phyloP scores from a whole-genome alignment of 768 basidiomycete species.

The Tremella mesenterica region DNA sequence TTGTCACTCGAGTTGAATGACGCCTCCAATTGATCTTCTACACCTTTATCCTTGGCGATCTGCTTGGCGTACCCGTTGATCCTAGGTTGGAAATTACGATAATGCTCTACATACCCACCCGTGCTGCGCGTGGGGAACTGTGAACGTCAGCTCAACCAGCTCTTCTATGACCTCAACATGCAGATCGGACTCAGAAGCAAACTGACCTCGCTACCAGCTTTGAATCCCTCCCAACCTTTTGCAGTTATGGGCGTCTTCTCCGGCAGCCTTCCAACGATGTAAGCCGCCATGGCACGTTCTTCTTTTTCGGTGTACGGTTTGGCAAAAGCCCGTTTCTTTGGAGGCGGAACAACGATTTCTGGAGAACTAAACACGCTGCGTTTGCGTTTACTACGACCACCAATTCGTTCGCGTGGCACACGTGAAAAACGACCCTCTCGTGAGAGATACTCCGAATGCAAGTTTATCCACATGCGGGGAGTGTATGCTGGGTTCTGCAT shows the following conservation, averaged over 20 bases:
- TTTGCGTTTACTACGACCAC: background rate
- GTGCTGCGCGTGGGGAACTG: conserved; percentile 7
- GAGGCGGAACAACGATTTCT: background rate
- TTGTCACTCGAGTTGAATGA: no score
- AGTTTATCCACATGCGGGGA: background rate
- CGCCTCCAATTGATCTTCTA: background rate
- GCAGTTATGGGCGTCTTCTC: background rate
- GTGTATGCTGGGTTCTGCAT: background rate
- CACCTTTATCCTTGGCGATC: background rate
- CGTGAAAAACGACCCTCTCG: background rate
- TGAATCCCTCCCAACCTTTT: conserved; percentile 11
- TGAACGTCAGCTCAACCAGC: background rate
- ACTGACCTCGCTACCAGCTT: background rate
- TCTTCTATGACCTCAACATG: background rate
- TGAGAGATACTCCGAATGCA: background rate
- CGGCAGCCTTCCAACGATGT: conserved; percentile 10
- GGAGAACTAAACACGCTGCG: background rate
- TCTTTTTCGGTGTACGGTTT: conserved; percentile 11
- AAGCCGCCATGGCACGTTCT: conserved; percentile 13
- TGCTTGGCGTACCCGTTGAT: conserved; percentile 5
- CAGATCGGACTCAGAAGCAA: no score
- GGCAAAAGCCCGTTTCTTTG: background rate
- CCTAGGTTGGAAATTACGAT: conserved; percentile 1
- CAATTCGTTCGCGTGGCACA: background rate
- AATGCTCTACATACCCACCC: conserved; percentile 7